Evolutionary conservation across 495 filamentous ascomycete species (phyloP).

Genomic region (Neurospora sp.): DNA sequence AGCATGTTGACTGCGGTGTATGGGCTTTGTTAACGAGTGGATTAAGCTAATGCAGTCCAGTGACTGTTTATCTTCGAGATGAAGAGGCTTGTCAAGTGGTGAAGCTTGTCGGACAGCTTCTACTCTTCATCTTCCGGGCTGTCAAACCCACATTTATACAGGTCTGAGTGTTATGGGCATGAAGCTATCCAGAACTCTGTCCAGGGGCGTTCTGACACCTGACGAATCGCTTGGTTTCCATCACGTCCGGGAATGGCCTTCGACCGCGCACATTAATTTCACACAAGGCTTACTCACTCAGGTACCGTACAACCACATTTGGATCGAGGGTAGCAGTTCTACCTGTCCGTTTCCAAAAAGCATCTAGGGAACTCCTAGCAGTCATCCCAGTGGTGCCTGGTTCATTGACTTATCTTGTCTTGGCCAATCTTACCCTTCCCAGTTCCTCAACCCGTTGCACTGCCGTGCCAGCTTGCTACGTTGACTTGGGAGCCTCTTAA

Average conservation of each 20-base stretch:
- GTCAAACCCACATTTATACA: not conserved
- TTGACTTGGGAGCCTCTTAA: not conserved
- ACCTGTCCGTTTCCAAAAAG: no score
- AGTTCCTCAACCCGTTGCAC: not conserved
- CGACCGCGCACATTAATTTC: not conserved
- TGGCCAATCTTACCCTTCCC: not conserved
- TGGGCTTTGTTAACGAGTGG: not conserved
- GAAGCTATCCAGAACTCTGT: not conserved
- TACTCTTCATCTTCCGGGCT: not conserved
- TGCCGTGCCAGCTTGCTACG: not conserved
- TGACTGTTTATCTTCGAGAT: not conserved
- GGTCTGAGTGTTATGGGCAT: not conserved
- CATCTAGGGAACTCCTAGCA: no score
- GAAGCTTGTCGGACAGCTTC: not conserved
- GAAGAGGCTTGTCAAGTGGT: not conserved
- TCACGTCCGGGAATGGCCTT: not conserved
- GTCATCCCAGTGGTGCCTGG: not conserved
- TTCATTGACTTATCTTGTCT: not conserved
- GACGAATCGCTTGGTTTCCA: not conserved
- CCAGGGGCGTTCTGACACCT: not conserved
- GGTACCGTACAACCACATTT: not conserved
- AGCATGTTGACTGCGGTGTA: not conserved
- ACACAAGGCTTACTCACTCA: not conserved
- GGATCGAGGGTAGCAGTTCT: not conserved
- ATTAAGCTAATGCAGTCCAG: not conserved